Evolutionary conservation across 768 basidiomycete species (phyloP).

Genomic region (Neoboletus magnificus): DNA sequence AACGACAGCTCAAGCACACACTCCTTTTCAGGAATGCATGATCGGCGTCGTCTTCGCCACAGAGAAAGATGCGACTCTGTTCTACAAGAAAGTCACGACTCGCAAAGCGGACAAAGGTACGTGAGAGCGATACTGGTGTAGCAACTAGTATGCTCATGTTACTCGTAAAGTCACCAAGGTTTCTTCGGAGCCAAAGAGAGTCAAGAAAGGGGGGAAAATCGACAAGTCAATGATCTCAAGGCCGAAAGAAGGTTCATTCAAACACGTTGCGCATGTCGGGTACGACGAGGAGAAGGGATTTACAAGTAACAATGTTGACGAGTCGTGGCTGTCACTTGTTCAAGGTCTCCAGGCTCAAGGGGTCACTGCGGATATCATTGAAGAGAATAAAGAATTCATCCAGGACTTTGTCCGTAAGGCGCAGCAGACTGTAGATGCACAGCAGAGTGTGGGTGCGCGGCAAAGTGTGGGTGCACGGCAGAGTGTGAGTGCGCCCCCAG

Average conservation of each 20-base stretch:
- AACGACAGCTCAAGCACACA: not conserved
- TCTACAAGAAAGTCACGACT: conserved; percentile 79
- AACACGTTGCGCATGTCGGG: conserved; percentile 94
- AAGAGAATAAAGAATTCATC: conserved; percentile 85
- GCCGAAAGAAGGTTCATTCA: conserved; percentile 74
- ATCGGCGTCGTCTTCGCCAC: conserved; percentile 89
- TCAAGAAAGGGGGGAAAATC: conserved; percentile 68
- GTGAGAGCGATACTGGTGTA: conserved; percentile 11
- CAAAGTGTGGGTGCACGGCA: conserved; percentile 33
- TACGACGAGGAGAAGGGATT: conserved; percentile 87
- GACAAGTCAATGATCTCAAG: conserved; percentile 92
- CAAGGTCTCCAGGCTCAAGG: conserved; percentile 61
- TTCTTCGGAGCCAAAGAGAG: conserved; percentile 51
- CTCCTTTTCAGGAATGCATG: conserved; percentile 67
- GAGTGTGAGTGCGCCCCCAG: conserved; percentile 33
- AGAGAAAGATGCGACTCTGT: conserved; percentile 76
- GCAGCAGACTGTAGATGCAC: conserved; percentile 35
- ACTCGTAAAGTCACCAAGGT: conserved; percentile 42
- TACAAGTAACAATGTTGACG: conserved; percentile 81
- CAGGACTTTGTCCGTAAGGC: conserved; percentile 67
- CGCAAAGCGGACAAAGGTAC: conserved; percentile 61
- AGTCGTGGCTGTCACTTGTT: conserved; percentile 80
- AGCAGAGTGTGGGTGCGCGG: conserved; percentile 36
- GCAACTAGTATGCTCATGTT: conserved; percentile 2
- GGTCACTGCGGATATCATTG: conserved; percentile 63